phyloP scores from a whole-genome alignment of 1,139 yeast genomes.

The Pneumocystis oryctolagi region DNA sequence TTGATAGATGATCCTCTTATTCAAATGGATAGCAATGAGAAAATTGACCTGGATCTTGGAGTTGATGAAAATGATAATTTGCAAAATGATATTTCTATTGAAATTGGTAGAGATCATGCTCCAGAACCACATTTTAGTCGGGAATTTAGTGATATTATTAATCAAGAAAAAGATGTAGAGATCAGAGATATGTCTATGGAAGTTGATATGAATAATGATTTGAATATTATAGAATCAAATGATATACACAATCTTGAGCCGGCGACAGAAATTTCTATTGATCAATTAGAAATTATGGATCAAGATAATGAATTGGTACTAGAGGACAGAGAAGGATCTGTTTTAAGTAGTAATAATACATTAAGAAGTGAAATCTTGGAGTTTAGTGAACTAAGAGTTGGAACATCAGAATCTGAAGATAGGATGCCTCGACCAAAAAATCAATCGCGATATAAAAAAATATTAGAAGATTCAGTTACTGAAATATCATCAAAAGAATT shows the following conservation, averaged over 20 bases:
- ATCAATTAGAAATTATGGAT: not conserved
- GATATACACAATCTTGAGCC: not conserved
- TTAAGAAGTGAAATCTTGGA: not conserved
- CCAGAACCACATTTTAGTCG: slow-evolving; percentile 16
- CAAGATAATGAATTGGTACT: not conserved
- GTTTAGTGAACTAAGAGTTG: not conserved
- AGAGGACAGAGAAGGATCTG: slow-evolving; percentile 4
- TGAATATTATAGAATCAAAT: not conserved
- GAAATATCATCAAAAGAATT: slow-evolving; percentile 5
- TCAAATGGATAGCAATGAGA: slow-evolving; percentile 14
- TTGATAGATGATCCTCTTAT: slow-evolving; percentile 3
- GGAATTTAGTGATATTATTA: slow-evolving; percentile 16
- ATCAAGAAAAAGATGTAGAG: slow-evolving; percentile 13
- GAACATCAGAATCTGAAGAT: not conserved
- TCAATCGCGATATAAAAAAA: not conserved
- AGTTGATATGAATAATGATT: not conserved
- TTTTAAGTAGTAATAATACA: slow-evolving; percentile 1
- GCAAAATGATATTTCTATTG: slow-evolving; percentile 37
- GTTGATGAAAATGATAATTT: slow-evolving; percentile 15
- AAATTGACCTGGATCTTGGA: slow-evolving; percentile 11
- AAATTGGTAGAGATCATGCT: slow-evolving; percentile 36
- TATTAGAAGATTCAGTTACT: slow-evolving; percentile 3
- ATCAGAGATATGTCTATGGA: slow-evolving; percentile 5
- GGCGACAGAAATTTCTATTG: not conserved
- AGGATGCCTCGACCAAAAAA: not conserved